These are phyloP conservation scores for Penicillium sp. DNA, from an alignment of 2,329 filamentous ascomycete genomes.

Conservation along the genomic window DNA sequence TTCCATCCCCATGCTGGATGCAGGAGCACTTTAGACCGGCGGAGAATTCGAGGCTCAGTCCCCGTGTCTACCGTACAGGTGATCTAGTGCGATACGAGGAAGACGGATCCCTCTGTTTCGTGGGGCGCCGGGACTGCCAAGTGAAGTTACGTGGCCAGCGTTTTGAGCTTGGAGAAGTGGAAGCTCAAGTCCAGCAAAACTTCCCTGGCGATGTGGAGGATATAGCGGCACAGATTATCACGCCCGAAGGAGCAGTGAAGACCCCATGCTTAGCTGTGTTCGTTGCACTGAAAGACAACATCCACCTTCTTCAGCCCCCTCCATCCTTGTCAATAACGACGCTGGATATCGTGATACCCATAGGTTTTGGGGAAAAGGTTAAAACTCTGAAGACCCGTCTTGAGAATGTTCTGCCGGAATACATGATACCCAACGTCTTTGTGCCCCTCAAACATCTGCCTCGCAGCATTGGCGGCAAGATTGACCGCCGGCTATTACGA, in stretches of 20 bases:
- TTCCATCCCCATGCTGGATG: not conserved
- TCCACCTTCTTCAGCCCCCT: too few species aligned
- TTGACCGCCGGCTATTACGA: conserved; percentile 9
- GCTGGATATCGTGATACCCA: too few species aligned
- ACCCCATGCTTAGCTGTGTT: too few species aligned
- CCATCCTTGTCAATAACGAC: too few species aligned
- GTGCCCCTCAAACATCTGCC: conserved; percentile 7
- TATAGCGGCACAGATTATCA: not conserved
- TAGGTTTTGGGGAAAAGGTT: too few species aligned
- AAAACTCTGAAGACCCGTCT: too few species aligned
- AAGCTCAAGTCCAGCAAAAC: conserved; percentile 6
- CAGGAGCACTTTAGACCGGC: not conserved
- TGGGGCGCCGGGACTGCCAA: conserved; percentile 32
- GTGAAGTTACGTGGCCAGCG: conserved; percentile 35
- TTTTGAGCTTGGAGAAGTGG: conserved; percentile 33
- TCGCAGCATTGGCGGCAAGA: conserved; percentile 6
- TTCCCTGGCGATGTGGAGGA: not conserved
- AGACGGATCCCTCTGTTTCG: conserved; percentile 18
- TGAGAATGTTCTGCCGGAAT: not conserved
- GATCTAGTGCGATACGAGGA: conserved; percentile 19
- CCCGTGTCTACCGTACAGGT: not conserved
- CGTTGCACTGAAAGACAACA: too few species aligned
- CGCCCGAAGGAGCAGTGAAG: not conserved
- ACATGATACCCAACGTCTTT: conserved; percentile 12
- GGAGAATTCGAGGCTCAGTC: not conserved